Base-by-base conservation (phyloP, 805 yeast species). In the Metschnikowia lunata region DNA sequence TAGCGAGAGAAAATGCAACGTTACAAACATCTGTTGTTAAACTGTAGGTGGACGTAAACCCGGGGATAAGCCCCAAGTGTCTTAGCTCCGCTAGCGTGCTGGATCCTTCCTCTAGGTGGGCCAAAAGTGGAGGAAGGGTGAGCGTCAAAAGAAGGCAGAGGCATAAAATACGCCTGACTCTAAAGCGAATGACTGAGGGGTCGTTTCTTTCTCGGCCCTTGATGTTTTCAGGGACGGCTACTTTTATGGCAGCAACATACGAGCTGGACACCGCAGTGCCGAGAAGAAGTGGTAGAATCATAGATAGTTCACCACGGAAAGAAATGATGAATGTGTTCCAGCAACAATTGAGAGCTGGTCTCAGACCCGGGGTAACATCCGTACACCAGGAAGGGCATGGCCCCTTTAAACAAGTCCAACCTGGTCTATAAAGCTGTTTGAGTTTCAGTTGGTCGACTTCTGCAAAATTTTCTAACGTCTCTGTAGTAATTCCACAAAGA, bases 221-320 rank as follows among this genome's bases (percentile, higher is more conserved):
- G 23, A 64, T 30, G 8, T 52, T 29, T 7, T 39, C 34, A 1
- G 72, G 71, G 36, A 48, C 58, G 10, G 39, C 31, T 14, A 62
- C 40, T 50, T 72, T 72, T 12, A 79, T 62, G 27, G 63, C 66
- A 4, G 60, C 52, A 12, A 80, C 83, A 55, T 79, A 80, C 3
- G 72, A 62, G 10, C 64, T 43, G 1, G 84, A 73, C 3, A 77
- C 57, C 0, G 58, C 35, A 0, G 64, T 29, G 0, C 75, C 59
- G 6, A 67, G 52, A 11, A 36, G 26, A 6, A 38, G 23, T 27
- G 27, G 30, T 2, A 29, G 23, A 14, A 36, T 27, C 43, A 40
- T 34, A 28, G 8, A 23, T 18, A 18, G 23, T 18, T 18, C 23
- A 18, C 23, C 4, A 18, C 4, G 23, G 23, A 18, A 18, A 18